phyloP scores from a whole-genome alignment of 1,284 basidiomycete genomes.

The Amylostereum areolatum region DNA sequence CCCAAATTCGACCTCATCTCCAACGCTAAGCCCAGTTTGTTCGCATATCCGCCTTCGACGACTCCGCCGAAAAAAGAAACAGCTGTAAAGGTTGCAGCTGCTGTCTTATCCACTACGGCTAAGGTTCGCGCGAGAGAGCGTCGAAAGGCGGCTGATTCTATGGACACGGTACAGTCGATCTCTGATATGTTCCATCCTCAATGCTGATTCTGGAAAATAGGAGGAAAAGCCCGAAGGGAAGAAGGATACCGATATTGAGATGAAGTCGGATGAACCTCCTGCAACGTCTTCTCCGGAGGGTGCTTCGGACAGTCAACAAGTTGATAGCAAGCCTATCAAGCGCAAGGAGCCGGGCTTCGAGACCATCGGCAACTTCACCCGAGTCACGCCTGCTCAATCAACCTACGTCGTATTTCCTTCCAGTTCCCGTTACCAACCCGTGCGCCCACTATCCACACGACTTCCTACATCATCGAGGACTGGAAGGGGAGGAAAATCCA shows the following conservation, averaged over 20 bases:
- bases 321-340: conserved; percentile 44
- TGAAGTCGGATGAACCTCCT: conserved; percentile 56
- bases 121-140: conserved; percentile 91
- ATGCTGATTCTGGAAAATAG: conserved; percentile 19
- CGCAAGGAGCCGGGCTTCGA: conserved; percentile 69
- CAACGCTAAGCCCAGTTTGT: conserved; percentile 82
- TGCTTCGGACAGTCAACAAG: conserved; percentile 32
- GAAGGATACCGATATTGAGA: conserved; percentile 66
- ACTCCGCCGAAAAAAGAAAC: conserved; percentile 90
- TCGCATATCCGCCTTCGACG: conserved; percentile 81
- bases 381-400: conserved; percentile 89
- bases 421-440: conserved; percentile 83
- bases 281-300: conserved; percentile 31
- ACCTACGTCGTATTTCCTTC: conserved; percentile 79
- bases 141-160: conserved; percentile 74
- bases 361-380: conserved; percentile 82
- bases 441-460: conserved; percentile 70
- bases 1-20: conserved; percentile 89
- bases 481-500: conserved; percentile 26
- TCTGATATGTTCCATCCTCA: conserved; percentile 4
- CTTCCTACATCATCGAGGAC: conserved; percentile 26
- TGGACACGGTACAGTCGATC: conserved; percentile 68
- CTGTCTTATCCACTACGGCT: conserved; percentile 91
- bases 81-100: conserved; percentile 84
- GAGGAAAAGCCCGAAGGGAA: conserved; percentile 52